Conservation (phyloP, 805 yeast species). For the Wickerhamomyces ciferrii region DNA sequence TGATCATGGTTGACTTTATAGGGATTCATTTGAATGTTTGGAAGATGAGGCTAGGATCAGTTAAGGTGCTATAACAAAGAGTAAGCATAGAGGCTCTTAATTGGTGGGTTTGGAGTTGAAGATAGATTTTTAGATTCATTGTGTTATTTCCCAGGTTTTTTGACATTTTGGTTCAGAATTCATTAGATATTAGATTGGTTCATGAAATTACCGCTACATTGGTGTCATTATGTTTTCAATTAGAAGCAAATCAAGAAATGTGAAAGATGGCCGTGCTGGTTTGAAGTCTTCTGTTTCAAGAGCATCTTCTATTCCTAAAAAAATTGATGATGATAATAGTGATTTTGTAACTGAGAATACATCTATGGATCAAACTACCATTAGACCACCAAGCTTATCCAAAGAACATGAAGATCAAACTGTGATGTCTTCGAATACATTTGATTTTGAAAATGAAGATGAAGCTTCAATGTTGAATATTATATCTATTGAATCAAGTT, state of each 20-base stretch:
- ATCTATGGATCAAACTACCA: not conserved
- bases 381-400: not conserved
- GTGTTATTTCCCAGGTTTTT: too few relatives aligned
- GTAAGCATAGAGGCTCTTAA: too few relatives aligned
- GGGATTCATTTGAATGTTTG: too few relatives aligned
- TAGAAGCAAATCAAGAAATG: not conserved
- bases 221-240: not conserved
- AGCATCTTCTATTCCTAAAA: not conserved
- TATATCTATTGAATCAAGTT: constrained; percentile 4
- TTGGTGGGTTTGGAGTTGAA: too few relatives aligned
- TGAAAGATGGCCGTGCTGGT: not conserved
- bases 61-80: too few relatives aligned
- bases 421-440: not conserved
- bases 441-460: not conserved
- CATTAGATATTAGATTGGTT: too few relatives aligned
- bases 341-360: not conserved
- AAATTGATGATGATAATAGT: too few relatives aligned
- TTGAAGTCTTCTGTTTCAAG: not conserved
- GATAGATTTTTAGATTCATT: too few relatives aligned
- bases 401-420: not conserved
- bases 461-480: not conserved
- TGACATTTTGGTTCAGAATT: too few relatives aligned
- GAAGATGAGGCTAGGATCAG: too few relatives aligned
- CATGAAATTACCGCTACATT: not conserved
- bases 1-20: too few relatives aligned